Evolutionary conservation across 2,329 filamentous ascomycete genomes (phyloP).

Genomic region (Gyromitra esculenta): DNA sequence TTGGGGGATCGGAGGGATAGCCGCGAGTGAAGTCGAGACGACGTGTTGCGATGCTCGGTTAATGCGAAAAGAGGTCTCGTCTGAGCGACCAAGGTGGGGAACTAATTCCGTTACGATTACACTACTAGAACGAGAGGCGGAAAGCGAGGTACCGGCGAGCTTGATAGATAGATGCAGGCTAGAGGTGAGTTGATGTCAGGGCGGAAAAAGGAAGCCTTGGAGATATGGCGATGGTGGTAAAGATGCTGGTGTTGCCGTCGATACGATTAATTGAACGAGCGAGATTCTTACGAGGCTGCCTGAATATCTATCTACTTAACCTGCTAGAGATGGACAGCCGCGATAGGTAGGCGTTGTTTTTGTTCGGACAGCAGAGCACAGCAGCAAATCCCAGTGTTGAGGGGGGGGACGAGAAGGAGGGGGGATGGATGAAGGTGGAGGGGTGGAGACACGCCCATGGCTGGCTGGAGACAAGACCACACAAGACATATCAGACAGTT

Average conservation of each 20-base stretch:
- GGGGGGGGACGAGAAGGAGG: conserved; percentile 33
- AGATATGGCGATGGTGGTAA: conserved; percentile 33
- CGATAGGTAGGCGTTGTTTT: conserved; percentile 48
- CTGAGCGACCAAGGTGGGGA: conserved; percentile 41
- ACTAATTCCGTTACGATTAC: conserved; percentile 42
- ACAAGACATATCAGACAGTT: conserved; percentile 34
- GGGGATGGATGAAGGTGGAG: conserved; percentile 39
- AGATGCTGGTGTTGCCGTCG: conserved; percentile 20
- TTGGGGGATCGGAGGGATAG: conserved; percentile 33
- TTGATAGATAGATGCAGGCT: conserved; percentile 8
- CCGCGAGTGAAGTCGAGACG: conserved; percentile 33
- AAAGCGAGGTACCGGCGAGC: conserved; percentile 15
- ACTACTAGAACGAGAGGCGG: conserved; percentile 26
- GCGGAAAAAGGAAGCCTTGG: conserved; percentile 29
- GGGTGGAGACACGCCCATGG: conserved; percentile 43
- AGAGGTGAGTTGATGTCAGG: conserved; percentile 1
- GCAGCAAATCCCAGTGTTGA: conserved; percentile 39
- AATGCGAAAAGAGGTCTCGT: conserved; percentile 41
- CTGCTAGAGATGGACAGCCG: conserved; percentile 40
- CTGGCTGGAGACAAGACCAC: conserved; percentile 29
- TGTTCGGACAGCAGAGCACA: conserved; percentile 42
- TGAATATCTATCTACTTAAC: conserved; percentile 41
- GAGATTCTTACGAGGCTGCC: conserved; percentile 38
- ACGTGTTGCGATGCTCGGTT: conserved; percentile 49
- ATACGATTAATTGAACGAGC: conserved; percentile 28